These are phyloP conservation scores for Naegleria lovaniensis DNA, from an alignment of 208 protist species.

Conservation along the genomic window DNA sequence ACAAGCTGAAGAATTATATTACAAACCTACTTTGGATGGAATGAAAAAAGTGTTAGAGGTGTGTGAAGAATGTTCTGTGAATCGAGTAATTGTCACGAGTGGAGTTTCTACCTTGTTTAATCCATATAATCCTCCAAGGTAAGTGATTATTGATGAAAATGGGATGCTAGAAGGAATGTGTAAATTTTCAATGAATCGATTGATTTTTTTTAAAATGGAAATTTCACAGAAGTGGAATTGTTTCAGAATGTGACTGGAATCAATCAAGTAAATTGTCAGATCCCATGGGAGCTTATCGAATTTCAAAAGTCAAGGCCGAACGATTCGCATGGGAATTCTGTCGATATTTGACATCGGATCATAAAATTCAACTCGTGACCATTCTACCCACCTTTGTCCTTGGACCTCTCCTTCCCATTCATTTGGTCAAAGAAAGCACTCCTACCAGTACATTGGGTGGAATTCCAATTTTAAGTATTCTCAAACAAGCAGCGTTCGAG, in stretches of 20 bases:
- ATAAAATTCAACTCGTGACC: not conserved
- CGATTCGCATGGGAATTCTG: not conserved
- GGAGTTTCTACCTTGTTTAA: not conserved
- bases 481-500: not conserved
- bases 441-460: no score
- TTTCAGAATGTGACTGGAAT: slow-evolving; percentile 15
- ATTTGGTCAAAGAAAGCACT: not conserved
- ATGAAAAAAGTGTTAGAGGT: not conserved
- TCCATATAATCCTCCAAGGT: not conserved
- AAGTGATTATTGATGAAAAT: no score
- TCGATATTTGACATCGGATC: not conserved
- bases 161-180: no score
- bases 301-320: not conserved
- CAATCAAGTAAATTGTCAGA: not conserved
- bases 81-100: not conserved
- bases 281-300: not conserved
- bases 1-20: not conserved
- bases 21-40: not conserved
- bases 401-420: not conserved
- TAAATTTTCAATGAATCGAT: no score
- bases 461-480: not conserved
- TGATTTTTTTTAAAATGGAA: no score
- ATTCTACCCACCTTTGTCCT: not conserved
- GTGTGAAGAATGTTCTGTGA: not conserved
- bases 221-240: not conserved